These are phyloP conservation scores for Tagetes patula DNA, from an alignment of 129 eudicot species.

Conservation along the genomic window DNA sequence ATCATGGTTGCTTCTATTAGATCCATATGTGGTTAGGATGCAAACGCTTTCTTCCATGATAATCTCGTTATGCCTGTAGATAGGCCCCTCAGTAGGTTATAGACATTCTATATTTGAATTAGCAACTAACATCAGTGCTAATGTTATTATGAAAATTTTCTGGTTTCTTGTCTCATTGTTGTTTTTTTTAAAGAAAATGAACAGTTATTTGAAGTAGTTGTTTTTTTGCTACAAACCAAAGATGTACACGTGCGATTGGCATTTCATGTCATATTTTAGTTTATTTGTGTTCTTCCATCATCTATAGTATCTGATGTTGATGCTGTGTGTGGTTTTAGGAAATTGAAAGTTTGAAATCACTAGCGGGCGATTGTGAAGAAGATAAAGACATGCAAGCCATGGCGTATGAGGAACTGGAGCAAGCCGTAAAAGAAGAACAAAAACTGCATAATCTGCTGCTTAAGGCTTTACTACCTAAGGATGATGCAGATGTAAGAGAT, in stretches of 20 bases:
- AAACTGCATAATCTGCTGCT: slow-evolving; percentile 57
- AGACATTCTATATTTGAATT: not conserved
- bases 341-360: slow-evolving; percentile 57
- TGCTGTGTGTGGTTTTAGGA: slow-evolving; percentile 45
- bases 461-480: slow-evolving; percentile 80
- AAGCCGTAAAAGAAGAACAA: slow-evolving; percentile 64
- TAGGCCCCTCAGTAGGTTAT: not conserved
- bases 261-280: not conserved
- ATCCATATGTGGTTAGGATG: not conserved
- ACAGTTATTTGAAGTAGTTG: not conserved
- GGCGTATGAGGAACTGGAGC: slow-evolving; percentile 78
- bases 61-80: not conserved
- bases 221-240: not conserved
- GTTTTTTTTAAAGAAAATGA: not conserved
- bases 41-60: not conserved
- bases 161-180: not conserved
- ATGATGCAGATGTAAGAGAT: slow-evolving; percentile 97
- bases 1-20: no score
- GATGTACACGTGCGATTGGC: not conserved
- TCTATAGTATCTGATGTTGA: slow-evolving; percentile 11
- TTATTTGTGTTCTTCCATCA: slow-evolving; percentile 3
- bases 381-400: slow-evolving; percentile 77
- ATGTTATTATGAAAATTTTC: no score
- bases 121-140: not conserved
- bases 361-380: slow-evolving; percentile 61